Conservation (phyloP, 768 basidiomycete genomes). For the Grammothele lineata region DNA sequence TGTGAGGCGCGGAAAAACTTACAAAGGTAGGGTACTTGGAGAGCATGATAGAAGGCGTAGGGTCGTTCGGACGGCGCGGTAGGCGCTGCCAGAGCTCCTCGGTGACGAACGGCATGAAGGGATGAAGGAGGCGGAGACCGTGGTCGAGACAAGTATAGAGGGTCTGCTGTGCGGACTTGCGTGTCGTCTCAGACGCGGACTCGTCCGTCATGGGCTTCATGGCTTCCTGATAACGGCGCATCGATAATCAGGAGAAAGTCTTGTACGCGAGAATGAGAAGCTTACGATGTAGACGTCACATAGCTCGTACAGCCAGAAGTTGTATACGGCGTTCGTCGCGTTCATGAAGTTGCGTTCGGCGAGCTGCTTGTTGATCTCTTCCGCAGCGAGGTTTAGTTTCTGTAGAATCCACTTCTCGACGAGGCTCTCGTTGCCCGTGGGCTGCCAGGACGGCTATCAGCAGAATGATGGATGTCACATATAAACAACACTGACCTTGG, state of each 20-base stretch:
- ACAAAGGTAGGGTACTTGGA: slow-evolving; percentile 79
- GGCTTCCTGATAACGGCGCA: slow-evolving; percentile 73
- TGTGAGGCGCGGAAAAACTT: slow-evolving; percentile 28
- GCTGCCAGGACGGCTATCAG: slow-evolving; percentile 38
- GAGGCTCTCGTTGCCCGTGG: slow-evolving; percentile 83
- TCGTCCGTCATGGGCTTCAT: slow-evolving; percentile 98
- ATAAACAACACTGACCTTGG: slow-evolving; percentile 47
- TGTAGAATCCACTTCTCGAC: slow-evolving; percentile 96
- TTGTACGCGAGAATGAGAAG: slow-evolving; percentile 1
- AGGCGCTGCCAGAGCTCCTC: slow-evolving; percentile 98
- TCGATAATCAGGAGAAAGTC: too few species aligned
- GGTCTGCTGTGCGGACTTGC: slow-evolving; percentile 89
- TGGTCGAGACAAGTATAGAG: slow-evolving; percentile 91
- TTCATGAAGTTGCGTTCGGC: slow-evolving; percentile 88
- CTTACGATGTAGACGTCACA: slow-evolving; percentile 97
- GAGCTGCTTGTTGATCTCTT: slow-evolving; percentile 71
- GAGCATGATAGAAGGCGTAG: slow-evolving; percentile 86
- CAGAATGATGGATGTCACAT: not conserved
- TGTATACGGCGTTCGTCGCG: slow-evolving; percentile 80
- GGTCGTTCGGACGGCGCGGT: slow-evolving; percentile 78
- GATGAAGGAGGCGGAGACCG: slow-evolving; percentile 87
- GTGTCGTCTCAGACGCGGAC: slow-evolving; percentile 53
- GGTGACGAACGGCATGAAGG: slow-evolving; percentile 99
- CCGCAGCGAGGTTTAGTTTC: slow-evolving; percentile 81
- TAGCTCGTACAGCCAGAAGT: slow-evolving; percentile 98